Evolutionary conservation across 768 basidiomycete genomes (phyloP).

Genomic region (Auriculariales sp.): DNA sequence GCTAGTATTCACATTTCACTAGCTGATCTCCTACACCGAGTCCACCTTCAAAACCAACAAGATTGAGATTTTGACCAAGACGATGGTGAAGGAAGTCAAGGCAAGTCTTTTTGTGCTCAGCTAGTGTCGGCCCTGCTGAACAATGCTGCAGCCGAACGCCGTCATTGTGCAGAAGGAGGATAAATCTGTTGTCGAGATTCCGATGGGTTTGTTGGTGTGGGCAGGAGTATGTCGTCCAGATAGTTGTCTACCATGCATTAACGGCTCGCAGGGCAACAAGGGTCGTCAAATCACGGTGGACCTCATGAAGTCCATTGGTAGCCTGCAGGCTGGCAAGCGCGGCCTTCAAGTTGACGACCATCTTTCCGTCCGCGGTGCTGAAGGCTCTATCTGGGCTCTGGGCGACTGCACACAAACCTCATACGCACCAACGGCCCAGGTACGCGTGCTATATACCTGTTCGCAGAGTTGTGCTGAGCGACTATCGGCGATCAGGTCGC

Average conservation of each 20-base stretch:
- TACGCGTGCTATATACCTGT: too few species aligned
- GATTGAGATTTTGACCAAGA: constrained; percentile 92
- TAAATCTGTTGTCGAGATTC: constrained; percentile 70
- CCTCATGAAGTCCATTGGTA: constrained; percentile 59
- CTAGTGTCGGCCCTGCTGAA: too few species aligned
- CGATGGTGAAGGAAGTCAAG: constrained; percentile 98
- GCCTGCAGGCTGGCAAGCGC: constrained; percentile 69
- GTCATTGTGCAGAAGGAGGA: constrained; percentile 89
- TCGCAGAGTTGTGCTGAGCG: too few species aligned
- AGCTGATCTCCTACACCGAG: constrained; percentile 81
- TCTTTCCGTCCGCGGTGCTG: constrained; percentile 60
- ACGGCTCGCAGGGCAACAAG: constrained; percentile 28
- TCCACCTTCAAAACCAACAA: constrained; percentile 95
- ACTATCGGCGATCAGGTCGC: too few species aligned
- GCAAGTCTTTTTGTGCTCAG: too few species aligned
- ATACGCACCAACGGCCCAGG: constrained; percentile 95
- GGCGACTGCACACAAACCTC: constrained; percentile 89
- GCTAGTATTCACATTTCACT: too few species aligned
- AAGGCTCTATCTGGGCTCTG: constrained; percentile 71
- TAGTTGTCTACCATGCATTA: constrained; percentile 11
- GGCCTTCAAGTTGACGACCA: constrained; percentile 83
- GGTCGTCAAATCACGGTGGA: constrained; percentile 38
- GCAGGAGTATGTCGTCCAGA: constrained; percentile 46
- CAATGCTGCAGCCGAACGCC: constrained; percentile 55
- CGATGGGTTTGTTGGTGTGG: constrained; percentile 92